phyloP scores from a whole-genome alignment of 441 rosid genomes.

The Erysimum cheiri region DNA sequence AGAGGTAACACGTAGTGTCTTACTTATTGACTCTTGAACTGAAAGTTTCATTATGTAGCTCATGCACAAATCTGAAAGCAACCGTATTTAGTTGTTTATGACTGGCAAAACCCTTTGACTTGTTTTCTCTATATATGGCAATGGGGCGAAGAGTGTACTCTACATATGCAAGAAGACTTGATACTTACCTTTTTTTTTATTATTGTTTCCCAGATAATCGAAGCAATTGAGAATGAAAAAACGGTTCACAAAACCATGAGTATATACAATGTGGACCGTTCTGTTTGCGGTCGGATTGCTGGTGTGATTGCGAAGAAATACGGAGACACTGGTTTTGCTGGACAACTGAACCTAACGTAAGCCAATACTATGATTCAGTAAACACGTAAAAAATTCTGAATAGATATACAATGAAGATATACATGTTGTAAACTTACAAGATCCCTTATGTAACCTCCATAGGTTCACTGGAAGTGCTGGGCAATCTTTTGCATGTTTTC shows the following conservation, averaged over 20 bases:
- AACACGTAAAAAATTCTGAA: slow-evolving; percentile 10
- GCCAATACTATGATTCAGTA: slow-evolving; percentile 37
- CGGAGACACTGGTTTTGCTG: slow-evolving; percentile 94
- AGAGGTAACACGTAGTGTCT: slow-evolving; percentile 59
- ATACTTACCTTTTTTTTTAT: slow-evolving; percentile 11
- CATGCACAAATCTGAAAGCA: slow-evolving; percentile 17
- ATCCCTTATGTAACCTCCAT: slow-evolving; percentile 33
- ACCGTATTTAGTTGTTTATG: slow-evolving; percentile 1
- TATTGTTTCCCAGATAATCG: slow-evolving; percentile 60
- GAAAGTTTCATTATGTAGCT: slow-evolving; percentile 9
- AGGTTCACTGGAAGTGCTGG: slow-evolving; percentile 97
- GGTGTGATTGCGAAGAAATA: slow-evolving; percentile 90
- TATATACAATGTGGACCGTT: slow-evolving; percentile 90
- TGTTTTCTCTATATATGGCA: slow-evolving; percentile 10
- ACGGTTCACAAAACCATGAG: slow-evolving; percentile 63
- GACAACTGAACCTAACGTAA: slow-evolving; percentile 92
- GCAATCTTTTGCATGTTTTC: slow-evolving; percentile 93
- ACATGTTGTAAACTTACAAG: slow-evolving; percentile 29
- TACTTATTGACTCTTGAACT: not conserved
- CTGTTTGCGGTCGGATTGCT: slow-evolving; percentile 87
- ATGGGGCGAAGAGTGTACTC: not conserved
- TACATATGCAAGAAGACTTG: not conserved
- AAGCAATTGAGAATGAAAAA: slow-evolving; percentile 87
- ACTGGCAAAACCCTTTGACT: slow-evolving; percentile 1
- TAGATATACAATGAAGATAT: slow-evolving; percentile 12